Conservation (phyloP, 371 early-diverging fungal genomes). For the Actinomucor elegans region DNA sequence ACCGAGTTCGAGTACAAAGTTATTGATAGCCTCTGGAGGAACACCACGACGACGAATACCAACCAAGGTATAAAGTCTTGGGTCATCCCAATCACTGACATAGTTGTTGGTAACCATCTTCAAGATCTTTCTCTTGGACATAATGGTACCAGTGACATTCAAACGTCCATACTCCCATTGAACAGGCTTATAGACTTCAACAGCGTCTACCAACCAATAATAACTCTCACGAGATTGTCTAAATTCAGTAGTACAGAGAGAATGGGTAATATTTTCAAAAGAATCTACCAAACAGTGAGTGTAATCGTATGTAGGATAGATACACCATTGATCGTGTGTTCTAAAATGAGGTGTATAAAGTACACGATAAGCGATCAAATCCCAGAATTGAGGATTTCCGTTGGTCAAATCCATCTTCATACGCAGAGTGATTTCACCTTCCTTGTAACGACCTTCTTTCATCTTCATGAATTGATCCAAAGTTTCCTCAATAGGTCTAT, state of each 20-base stretch:
- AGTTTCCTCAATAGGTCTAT: slow-evolving; percentile 93
- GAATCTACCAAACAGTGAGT: slow-evolving; percentile 99
- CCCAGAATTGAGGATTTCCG: slow-evolving; percentile 99
- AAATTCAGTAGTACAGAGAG: slow-evolving; percentile 99
- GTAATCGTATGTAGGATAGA: slow-evolving; percentile 99
- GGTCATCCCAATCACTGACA: slow-evolving; percentile 97
- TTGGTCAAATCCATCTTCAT: slow-evolving; percentile 99
- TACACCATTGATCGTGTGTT: slow-evolving; percentile 93
- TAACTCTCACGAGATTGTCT: slow-evolving; percentile 94
- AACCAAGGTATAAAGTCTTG: slow-evolving; percentile 95
- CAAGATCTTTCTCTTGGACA: slow-evolving; percentile 98
- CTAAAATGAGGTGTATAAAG: slow-evolving; percentile 91
- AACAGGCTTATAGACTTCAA: slow-evolving; percentile 99
- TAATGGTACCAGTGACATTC: slow-evolving; percentile 94
- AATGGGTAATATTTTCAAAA: slow-evolving; percentile 99
- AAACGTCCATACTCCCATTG: slow-evolving; percentile 99
- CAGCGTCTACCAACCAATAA: slow-evolving; percentile 99
- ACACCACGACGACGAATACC: slow-evolving; percentile 98
- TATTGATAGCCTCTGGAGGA: slow-evolving; percentile 98
- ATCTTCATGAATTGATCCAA: slow-evolving; percentile 95
- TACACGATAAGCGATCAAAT: slow-evolving; percentile 98
- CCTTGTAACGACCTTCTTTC: slow-evolving; percentile 95
- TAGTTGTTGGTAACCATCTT: slow-evolving; percentile 83
- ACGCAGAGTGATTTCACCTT: slow-evolving; percentile 92
- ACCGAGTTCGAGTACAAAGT: slow-evolving; percentile 93